phyloP scores from a whole-genome alignment of 2,329 filamentous ascomycete genomes.

The Aspergillus vadensis region DNA sequence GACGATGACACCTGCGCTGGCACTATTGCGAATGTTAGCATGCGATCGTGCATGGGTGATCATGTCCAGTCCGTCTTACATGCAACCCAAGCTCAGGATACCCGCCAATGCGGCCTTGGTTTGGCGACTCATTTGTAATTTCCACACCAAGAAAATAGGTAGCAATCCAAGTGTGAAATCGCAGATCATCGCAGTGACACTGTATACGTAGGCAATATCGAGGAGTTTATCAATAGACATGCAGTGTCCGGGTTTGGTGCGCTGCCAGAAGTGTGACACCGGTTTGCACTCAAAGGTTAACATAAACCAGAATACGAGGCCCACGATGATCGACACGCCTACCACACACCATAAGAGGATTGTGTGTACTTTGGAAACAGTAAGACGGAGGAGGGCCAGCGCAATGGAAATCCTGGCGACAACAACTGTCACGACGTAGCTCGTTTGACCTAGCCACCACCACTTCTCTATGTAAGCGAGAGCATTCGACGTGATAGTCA shows the following conservation, averaged over 20 bases:
- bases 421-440: slow-evolving; percentile 53
- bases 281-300: slow-evolving; percentile 58
- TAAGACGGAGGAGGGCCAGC: slow-evolving; percentile 57
- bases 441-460: slow-evolving; percentile 61
- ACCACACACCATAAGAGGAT: slow-evolving; percentile 53
- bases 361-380: slow-evolving; percentile 48
- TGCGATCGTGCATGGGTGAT: neutral
- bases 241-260: slow-evolving; percentile 20
- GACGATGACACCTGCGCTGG: slow-evolving; percentile 40
- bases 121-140: slow-evolving; percentile 56
- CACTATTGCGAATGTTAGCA: slow-evolving; percentile 33
- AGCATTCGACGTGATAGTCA: neutral
- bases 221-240: slow-evolving; percentile 19
- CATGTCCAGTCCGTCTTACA: slow-evolving; percentile 33
- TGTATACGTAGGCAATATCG: slow-evolving; percentile 55
- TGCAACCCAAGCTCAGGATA: slow-evolving; percentile 60
- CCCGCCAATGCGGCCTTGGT: slow-evolving; percentile 56
- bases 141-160: slow-evolving; percentile 57
- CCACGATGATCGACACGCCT: slow-evolving; percentile 47
- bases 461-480: slow-evolving; percentile 25
- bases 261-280: slow-evolving; percentile 55
- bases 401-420: slow-evolving; percentile 56
- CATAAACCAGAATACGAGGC: slow-evolving; percentile 54
- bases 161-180: slow-evolving; percentile 58
- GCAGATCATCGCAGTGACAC: slow-evolving; percentile 49